Evolutionary conservation across 768 basidiomycete species (phyloP).

Genomic region (Brasilioporus rufonigricans): DNA sequence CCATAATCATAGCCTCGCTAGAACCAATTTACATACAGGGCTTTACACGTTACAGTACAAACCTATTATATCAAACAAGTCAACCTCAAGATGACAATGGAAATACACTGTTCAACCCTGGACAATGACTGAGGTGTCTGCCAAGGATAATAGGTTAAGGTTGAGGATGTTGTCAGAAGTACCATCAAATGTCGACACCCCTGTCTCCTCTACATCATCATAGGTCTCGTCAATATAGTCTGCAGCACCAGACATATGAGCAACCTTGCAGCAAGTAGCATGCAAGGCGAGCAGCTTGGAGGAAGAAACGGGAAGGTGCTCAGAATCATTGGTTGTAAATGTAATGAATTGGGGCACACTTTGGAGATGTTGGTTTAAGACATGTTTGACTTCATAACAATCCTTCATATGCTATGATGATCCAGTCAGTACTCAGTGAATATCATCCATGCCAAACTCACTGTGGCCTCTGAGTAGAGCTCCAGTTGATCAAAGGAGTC

Average conservation of each 20-base stretch:
- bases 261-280: conserved; percentile 23
- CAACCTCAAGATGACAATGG: no score
- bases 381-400: conserved; percentile 6
- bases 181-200: not conserved
- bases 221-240: conserved; percentile 13
- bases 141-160: not conserved
- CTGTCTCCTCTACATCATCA: not conserved
- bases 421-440: not conserved
- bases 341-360: not conserved
- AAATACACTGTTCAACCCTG: no score
- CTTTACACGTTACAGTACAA: no score
- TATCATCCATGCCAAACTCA: not conserved
- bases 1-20: no score
- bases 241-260: conserved; percentile 20
- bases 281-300: conserved; percentile 16
- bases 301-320: conserved; percentile 8
- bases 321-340: conserved; percentile 1
- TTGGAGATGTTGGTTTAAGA: not conserved
- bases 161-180: not conserved
- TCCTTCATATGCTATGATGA: not conserved
- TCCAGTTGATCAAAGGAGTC: not conserved
- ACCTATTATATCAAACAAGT: no score
- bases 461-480: conserved; percentile 9
- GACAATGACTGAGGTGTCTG: no score
- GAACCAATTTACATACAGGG: no score